These are phyloP conservation scores for Claviceps fusiformis DNA, from an alignment of 2,329 filamentous ascomycete species.

Conservation along the genomic window DNA sequence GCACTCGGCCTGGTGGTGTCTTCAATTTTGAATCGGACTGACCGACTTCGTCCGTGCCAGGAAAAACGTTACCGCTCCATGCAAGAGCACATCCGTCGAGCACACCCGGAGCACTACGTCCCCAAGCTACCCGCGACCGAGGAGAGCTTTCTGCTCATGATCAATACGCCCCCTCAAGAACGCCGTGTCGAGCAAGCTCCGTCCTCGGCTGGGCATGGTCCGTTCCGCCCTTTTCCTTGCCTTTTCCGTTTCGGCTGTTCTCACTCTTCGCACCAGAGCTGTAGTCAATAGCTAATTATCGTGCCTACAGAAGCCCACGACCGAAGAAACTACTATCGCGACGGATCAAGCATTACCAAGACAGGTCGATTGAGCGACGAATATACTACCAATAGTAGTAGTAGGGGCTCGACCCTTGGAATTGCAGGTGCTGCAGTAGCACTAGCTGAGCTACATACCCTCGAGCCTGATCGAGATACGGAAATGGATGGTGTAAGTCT, in stretches of 20 bases:
- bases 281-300: not conserved
- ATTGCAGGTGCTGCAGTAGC: constrained; percentile 66
- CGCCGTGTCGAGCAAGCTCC: constrained; percentile 31
- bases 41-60: constrained; percentile 29
- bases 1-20: not conserved
- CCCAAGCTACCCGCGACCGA: constrained; percentile 95
- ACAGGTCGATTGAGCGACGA: constrained; percentile 60
- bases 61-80: constrained; percentile 96
- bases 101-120: constrained; percentile 94
- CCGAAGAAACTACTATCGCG: constrained; percentile 40
- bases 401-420: constrained; percentile 32
- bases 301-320: constrained; percentile 33
- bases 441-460: constrained; percentile 66
- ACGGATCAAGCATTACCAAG: constrained; percentile 51
- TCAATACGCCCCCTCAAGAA: constrained; percentile 73
- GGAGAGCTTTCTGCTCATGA: constrained; percentile 95
- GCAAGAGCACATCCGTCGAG: constrained; percentile 97
- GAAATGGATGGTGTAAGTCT: constrained; percentile 61
- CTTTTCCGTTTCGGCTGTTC: too few species aligned
- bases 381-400: constrained; percentile 32
- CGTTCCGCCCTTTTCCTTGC: constrained; percentile 7
- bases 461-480: constrained; percentile 64
- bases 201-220: constrained; percentile 20
- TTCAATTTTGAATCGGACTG: not conserved
- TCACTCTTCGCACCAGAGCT: not conserved